Base-by-base conservation (phyloP, 129 eudicot genomes). In the Flaveria sonorensis region DNA sequence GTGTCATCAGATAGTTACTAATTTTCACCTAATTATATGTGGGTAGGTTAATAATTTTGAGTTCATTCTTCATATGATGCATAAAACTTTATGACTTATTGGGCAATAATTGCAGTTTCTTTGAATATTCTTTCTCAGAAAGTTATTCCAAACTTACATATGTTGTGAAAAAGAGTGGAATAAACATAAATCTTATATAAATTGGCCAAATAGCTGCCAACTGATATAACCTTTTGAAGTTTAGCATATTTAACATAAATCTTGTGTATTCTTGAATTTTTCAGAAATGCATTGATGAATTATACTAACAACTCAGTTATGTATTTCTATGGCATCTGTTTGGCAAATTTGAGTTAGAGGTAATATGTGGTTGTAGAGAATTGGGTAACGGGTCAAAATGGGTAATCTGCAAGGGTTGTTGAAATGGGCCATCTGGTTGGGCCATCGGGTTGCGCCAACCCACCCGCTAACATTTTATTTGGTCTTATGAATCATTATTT, bases 21-120 rank as follows among this genome's bases (percentile, higher is more conserved):
- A 23, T 39, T 68, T 78, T 68, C 69, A 78, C 70, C 52, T 74
- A 77, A n/a, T 53, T 70, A 10, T 46, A 47, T 70, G 4, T 52
- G 68, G 56, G 57, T 50, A 70, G 42, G 75, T 48, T 70, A 28
- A 30, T 42, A 53, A 2, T 64, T 36, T 28, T 78, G 40, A 21
- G 59, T 14, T 73, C 56, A 21, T 68, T 66, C 43, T 39, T 19
- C 4, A 36, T 24, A 1, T 39, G 70, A 64, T 64, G 26, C 7
- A 64, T 36, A 10, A 39, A 51, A 65, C 65, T 19, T 24, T 65
- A 42, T 24, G 10, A 73, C 42, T 59, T 67, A 30, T 67, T 77
- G 62, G 71, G 15, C 43, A 68, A 59, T 43, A 26, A 45, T 74
- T 43, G 59, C 24, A 60, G 70, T 62, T 53, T 47, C 51, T 72